These are phyloP conservation scores for Russula abietina DNA, from an alignment of 768 basidiomycete genomes.

Conservation along the genomic window DNA sequence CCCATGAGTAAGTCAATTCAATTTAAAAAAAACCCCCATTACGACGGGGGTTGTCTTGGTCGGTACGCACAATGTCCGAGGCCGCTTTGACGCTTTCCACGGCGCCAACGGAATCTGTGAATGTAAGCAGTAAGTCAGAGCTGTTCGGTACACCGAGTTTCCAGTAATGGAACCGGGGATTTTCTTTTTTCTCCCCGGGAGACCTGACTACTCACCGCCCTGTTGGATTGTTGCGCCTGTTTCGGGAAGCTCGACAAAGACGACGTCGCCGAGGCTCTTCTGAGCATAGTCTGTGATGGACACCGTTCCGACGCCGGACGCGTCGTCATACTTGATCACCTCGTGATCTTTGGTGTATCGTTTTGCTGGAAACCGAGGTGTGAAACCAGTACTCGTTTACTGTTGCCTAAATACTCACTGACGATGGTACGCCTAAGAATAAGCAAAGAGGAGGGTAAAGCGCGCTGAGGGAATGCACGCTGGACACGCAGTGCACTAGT, in stretches of 20 bases:
- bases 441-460: conserved; percentile 28
- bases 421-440: conserved; percentile 46
- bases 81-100: conserved; percentile 97
- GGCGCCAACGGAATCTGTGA: conserved; percentile 74
- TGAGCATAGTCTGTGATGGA: conserved; percentile 92
- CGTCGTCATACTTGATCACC: conserved; percentile 70
- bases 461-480: conserved; percentile 26
- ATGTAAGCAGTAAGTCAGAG: too few species aligned
- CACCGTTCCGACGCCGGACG: conserved; percentile 70
- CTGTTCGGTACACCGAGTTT: neutral
- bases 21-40: neutral
- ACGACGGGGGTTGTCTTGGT: neutral
- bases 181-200: neutral
- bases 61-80: conserved; percentile 73
- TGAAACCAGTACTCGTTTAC: neutral
- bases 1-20: conserved; percentile 1
- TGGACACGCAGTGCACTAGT: conserved; percentile 27
- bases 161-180: neutral
- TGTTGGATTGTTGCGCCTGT: conserved; percentile 55
- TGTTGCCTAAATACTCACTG: conserved; percentile 39
- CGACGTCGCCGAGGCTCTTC: conserved; percentile 87
- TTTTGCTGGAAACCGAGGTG: conserved; percentile 44
- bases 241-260: conserved; percentile 86
- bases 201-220: conserved; percentile 49
- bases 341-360: conserved; percentile 88